Evolutionary conservation across 495 filamentous ascomycete genomes (phyloP).

Genomic region (Daldinia caldariorum): DNA sequence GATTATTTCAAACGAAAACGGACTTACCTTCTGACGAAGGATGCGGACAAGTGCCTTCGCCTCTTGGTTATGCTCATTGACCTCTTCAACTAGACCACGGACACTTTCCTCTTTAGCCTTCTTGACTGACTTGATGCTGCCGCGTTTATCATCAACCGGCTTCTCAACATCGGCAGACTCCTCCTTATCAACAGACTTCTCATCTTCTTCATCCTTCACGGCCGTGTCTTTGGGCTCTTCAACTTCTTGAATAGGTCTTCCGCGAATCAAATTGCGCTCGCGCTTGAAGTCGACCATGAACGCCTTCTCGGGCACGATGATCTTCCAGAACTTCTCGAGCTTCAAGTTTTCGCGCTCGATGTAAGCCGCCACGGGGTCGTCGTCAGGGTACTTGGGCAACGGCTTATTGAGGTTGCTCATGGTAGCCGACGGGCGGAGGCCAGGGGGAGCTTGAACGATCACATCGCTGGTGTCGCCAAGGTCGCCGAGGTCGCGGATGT

Average conservation of each 20-base stretch:
- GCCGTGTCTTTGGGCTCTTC: neutral
- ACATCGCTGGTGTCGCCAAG: neutral
- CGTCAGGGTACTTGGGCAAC: neutral
- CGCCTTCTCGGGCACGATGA: neutral
- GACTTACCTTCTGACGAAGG: neutral
- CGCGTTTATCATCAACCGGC: neutral
- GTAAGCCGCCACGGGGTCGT: slow-evolving; percentile 17
- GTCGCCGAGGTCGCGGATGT: neutral
- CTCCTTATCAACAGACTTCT: no score
- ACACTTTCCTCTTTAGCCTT: no score
- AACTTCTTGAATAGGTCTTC: neutral
- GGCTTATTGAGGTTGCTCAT: slow-evolving; percentile 11
- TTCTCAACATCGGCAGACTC: no score
- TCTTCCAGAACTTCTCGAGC: neutral
- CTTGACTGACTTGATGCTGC: no score
- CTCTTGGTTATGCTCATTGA: neutral
- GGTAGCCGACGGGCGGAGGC: slow-evolving; percentile 3
- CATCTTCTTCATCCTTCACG: neutral
- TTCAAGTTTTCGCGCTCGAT: neutral
- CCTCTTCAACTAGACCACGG: neutral
- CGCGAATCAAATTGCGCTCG: neutral
- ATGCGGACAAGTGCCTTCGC: neutral
- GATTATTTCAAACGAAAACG: neutral
- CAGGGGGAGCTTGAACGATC: neutral
- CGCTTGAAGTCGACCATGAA: neutral